Percentiles rank a stretch among this genome's conserved stretches.
Evolutionary conservation across 495 filamentous ascomycete genomes (phyloP).

Genomic region (Aspergillus homomorphus): DNA sequence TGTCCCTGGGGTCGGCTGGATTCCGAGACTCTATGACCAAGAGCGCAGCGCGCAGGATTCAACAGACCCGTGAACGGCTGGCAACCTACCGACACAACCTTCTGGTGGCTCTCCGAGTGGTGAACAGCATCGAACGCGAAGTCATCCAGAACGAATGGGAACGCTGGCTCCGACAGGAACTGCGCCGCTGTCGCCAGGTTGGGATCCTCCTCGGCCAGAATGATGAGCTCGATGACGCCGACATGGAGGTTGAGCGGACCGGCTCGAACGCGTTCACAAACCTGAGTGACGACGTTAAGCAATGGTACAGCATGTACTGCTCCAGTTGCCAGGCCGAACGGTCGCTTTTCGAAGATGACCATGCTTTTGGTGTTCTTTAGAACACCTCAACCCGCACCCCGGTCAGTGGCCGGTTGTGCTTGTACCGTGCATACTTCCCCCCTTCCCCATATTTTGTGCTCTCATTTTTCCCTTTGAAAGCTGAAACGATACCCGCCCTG

Average conservation of each 20-base stretch:
- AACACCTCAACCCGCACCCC: too few relatives aligned
- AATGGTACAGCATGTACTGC: constrained; percentile 72
- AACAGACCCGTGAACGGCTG: constrained; percentile 74
- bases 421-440: not conserved
- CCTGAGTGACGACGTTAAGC: constrained; percentile 49
- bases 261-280: constrained; percentile 31
- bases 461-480: constrained; percentile 12
- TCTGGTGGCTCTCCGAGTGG: constrained; percentile 81
- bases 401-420: constrained; percentile 3
- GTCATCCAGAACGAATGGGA: constrained; percentile 85
- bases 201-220: constrained; percentile 46
- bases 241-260: constrained; percentile 23
- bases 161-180: constrained; percentile 78
- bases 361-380: constrained; percentile 19
- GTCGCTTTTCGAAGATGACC: constrained; percentile 27
- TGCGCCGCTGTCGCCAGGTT: constrained; percentile 62
- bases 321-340: constrained; percentile 66
- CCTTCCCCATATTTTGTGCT: constrained; percentile 5
- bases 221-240: constrained; percentile 23
- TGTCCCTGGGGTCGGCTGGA: constrained; percentile 32
- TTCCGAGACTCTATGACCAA: constrained; percentile 47
- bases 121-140: constrained; percentile 85
- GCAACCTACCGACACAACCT: constrained; percentile 88
- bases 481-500: constrained; percentile 37
- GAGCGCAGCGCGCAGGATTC: constrained; percentile 62